Base-by-base conservation (phyloP, 208 protist species). In the Trypanosomatidae sp. region DNA sequence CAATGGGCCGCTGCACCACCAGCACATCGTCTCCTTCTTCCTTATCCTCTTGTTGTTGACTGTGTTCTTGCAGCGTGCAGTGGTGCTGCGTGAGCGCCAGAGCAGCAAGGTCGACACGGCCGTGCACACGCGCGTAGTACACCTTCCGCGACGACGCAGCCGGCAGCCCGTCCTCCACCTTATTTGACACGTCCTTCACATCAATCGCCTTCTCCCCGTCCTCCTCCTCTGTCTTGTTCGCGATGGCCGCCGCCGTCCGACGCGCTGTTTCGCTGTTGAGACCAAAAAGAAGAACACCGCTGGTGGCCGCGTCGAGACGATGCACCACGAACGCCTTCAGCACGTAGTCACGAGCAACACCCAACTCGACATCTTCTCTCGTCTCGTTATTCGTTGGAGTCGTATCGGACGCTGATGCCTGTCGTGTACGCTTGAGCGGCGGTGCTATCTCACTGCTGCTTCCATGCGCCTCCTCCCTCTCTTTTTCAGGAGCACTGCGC, bases 211-310 rank as follows among this genome's bases (percentile, higher is more conserved):
- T 43, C 0, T 68, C 58, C 1, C 25, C 67, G 5, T 69, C 74
- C 3, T 47, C 49, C 3, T 25, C n/a, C 0, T 73, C 33, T 19
- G 47, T 13, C 66, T 91, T 92, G 71, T 86, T 77, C 4, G 89
- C 64, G 8, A 94, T 75, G 12, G 84, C 62, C 28, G 68, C 74
- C 1, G 91, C 80, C 33, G 81, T 86, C 25, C 76, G 66, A 1
- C 85, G 77, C 8, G 91, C 87, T 25, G 79, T 80, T 2, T 62
- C 59, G 36, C 75, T 79, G 69, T 92, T 80, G 3, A 96, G 73
- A 3, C 78, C 90, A 46, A 95, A 97, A 10, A 95, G 52, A 2
- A 97, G 80, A 15, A 98, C 88, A 43, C 94, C 94, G 71, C 91
- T 96, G 33, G 94, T 98, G 7, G 85, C 85, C 0, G 82, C 87